Percentiles rank a stretch among this genome's conserved stretches.
phyloP scores from a whole-genome alignment of 164 flowering plant genomes.

The Chimonanthus praecox region DNA sequence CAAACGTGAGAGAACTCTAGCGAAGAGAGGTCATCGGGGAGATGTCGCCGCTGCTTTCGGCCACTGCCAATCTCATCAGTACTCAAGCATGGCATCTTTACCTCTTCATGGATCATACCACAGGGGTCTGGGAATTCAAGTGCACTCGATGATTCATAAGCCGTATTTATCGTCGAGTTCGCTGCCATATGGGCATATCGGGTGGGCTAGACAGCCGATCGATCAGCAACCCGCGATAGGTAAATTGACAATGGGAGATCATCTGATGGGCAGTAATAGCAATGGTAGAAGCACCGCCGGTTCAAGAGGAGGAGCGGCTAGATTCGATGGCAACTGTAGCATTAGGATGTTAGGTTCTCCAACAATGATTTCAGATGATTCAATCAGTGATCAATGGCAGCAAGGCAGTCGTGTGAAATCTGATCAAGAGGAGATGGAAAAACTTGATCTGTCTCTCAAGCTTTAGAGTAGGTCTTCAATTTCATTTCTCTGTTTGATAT shows the following conservation, averaged over 20 bases:
- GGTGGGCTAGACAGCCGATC: slow-evolving; percentile 28
- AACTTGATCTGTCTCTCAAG: slow-evolving; percentile 15
- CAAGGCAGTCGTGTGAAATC: slow-evolving; percentile 13
- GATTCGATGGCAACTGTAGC: slow-evolving; percentile 22
- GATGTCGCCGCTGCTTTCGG: slow-evolving; percentile 13
- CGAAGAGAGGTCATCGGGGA: slow-evolving; percentile 47
- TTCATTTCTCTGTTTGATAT: too few species aligned
- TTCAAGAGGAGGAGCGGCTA: slow-evolving; percentile 16
- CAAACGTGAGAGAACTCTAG: slow-evolving; percentile 60
- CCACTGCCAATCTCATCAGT: slow-evolving; percentile 29
- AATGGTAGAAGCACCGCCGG: slow-evolving; percentile 9
- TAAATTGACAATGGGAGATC: slow-evolving; percentile 20
- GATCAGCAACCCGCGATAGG: slow-evolving; percentile 45
- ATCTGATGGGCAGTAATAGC: background rate
- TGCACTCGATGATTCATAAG: slow-evolving; percentile 56
- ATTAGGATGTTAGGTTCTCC: slow-evolving; percentile 13
- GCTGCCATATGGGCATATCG: slow-evolving; percentile 16
- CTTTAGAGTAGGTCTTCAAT: background rate
- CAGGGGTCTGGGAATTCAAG: slow-evolving; percentile 64
- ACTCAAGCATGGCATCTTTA: slow-evolving; percentile 43
- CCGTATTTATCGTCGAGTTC: slow-evolving; percentile 5
- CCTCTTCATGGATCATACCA: slow-evolving; percentile 51
- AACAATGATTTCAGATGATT: background rate
- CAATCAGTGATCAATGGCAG: slow-evolving; percentile 15
- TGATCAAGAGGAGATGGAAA: slow-evolving; percentile 9